Evolutionary conservation across 176 grass and related monocot genomes (phyloP), one percentile per base, ranked within the genome.

Genomic region (Phoenix roebelenii): DNA sequence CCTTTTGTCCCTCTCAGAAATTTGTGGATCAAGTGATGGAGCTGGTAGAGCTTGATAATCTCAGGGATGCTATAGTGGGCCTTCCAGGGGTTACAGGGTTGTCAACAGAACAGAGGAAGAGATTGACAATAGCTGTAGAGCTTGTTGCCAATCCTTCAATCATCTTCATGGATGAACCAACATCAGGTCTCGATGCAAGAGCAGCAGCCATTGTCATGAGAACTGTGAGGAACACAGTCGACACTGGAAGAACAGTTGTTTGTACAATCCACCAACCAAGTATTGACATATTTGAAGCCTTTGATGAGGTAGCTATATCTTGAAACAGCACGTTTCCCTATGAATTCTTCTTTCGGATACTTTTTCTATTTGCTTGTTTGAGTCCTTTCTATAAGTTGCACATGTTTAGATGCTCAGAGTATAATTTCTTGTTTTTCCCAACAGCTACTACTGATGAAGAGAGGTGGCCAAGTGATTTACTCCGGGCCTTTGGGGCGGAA

Each of bases 81-180:
- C 73, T 98, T 54, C 93, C 93, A 50, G 93, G 93, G 69, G 76
- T 98, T 24, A 92, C 88, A 22, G 93, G 93, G 60, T 74, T 98
- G 62, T 98, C 93, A 2, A 98, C 93, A 5, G 93, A 98, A 64
- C 87, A 98, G 60, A 85, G 88, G 52, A 98, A 98, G 63, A 84
- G 93, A 66, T 70, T 98, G 64, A 98, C 93, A 3, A 98, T 98
- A 76, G 93, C 93, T 16, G 93, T 98, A 60, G 93, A 98, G 71
- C 82, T 98, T 10, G 88, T 98, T 0, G 93, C 93, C 55, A 98
- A 98, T 74, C 93, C 93, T 58, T 98, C 93, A 0, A 92, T 92
- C 77, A 98, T 98, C 65, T 98, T 98, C 65, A 98, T 98, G 93
- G 93, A 98, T 64, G 93, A 98, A 70, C 93, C 93, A 16, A 98